phyloP scores from a whole-genome alignment of 1,139 yeast species.

The Sugiyamaella paludigena region DNA sequence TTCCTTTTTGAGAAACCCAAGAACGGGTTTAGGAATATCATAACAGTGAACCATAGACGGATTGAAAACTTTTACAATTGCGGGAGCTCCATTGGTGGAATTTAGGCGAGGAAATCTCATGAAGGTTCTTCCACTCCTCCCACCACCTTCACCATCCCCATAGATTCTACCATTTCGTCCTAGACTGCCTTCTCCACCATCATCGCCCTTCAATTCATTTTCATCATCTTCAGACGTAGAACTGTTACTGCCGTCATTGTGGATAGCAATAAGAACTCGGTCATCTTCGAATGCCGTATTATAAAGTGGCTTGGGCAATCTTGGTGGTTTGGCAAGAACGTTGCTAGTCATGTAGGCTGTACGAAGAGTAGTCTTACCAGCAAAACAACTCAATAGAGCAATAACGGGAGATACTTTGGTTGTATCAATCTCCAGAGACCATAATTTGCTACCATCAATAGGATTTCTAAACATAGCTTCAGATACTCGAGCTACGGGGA shows the following conservation, averaged over 20 bases:
- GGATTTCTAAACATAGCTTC: conserved; percentile 17
- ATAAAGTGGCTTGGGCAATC: conserved; percentile 17
- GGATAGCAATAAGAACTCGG: not conserved
- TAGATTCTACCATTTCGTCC: not conserved
- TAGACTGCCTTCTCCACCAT: not conserved
- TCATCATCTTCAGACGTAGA: not conserved
- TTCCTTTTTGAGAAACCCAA: conserved; percentile 14
- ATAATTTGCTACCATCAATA: conserved; percentile 18
- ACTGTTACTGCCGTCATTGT: not conserved
- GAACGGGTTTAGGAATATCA: conserved; percentile 13
- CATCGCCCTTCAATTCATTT: conserved; percentile 7
- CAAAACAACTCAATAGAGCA: conserved; percentile 24
- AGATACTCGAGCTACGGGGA: conserved; percentile 26
- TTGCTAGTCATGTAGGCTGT: conserved; percentile 3
- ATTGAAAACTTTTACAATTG: conserved; percentile 18
- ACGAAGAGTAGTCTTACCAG: conserved; percentile 1
- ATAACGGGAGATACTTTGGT: conserved; percentile 26
- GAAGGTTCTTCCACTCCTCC: too few relatives aligned
- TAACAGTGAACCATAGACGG: conserved; percentile 9
- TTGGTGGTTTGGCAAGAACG: conserved; percentile 10
- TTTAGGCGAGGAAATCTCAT: too few relatives aligned
- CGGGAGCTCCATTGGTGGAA: not conserved
- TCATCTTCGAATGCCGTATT: conserved; percentile 19
- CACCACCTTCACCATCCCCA: too few relatives aligned
- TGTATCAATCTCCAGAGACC: conserved; percentile 30